phyloP scores from a whole-genome alignment of 2,329 filamentous ascomycete genomes.

The Aspergillus ustus region DNA sequence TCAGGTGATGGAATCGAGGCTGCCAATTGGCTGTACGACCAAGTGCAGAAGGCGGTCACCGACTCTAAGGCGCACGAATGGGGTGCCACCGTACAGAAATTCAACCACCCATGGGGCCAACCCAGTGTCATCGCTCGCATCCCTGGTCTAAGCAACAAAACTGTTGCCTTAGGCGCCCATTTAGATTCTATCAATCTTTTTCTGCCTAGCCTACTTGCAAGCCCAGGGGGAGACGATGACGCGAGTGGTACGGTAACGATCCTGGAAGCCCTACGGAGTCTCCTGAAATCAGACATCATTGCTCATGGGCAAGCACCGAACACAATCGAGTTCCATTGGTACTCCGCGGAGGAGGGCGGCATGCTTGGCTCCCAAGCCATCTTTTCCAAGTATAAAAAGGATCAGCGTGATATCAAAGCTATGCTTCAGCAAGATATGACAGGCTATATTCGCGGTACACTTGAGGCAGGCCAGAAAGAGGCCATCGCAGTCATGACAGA shows the following conservation, averaged over 20 bases:
- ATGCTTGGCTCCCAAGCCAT: conserved; percentile 87
- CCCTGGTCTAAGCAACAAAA: conserved; percentile 81
- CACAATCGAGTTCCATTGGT: conserved; percentile 97
- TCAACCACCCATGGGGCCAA: conserved; percentile 85
- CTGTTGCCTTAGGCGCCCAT: conserved; percentile 86
- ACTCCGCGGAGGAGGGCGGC: conserved; percentile 87
- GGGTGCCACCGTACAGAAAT: conserved; percentile 72
- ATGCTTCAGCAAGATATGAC: conserved; percentile 99
- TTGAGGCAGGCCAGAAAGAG: conserved; percentile 81
- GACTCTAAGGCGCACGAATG: conserved; percentile 70
- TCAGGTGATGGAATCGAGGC: conserved; percentile 74
- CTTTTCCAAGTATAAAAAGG: conserved; percentile 78
- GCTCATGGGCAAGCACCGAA: conserved; percentile 74
- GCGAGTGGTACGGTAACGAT: conserved; percentile 93
- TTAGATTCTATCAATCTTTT: conserved; percentile 96
- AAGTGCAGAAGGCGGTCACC: conserved; percentile 73
- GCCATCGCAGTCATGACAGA: conserved; percentile 92
- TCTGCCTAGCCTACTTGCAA: conserved; percentile 78
- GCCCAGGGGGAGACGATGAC: conserved; percentile 94
- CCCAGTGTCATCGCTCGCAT: conserved; percentile 90
- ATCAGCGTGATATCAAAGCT: conserved; percentile 78
- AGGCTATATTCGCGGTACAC: conserved; percentile 80
- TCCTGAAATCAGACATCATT: conserved; percentile 75
- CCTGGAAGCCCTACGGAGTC: conserved; percentile 82
- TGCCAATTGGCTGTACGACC: conserved; percentile 81